phyloP scores from a whole-genome alignment of 805 yeast genomes.

The Candida corydali region DNA sequence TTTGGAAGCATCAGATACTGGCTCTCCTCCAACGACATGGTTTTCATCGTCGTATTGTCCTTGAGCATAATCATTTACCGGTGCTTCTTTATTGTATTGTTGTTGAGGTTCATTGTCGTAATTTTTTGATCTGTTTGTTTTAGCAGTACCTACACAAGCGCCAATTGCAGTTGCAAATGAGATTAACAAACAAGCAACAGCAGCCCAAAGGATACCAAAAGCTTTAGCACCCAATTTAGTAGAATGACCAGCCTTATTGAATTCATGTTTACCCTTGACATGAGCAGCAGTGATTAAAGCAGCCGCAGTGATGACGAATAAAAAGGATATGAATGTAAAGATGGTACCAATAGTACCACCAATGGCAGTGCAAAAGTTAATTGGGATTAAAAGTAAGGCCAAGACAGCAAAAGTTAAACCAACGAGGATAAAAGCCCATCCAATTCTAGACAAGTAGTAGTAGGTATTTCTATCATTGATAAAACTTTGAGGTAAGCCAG shows the following conservation, averaged over 20 bases:
- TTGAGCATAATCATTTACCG: conserved; percentile 1
- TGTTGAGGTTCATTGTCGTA: background rate
- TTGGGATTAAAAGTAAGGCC: conserved; percentile 19
- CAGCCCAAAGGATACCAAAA: conserved; percentile 62
- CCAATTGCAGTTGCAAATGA: conserved; percentile 9
- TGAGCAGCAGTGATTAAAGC: conserved; percentile 52
- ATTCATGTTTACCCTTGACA: conserved; percentile 48
- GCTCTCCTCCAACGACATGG: conserved; percentile 1
- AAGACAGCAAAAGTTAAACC: conserved; percentile 58
- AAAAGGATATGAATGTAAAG: conserved; percentile 22
- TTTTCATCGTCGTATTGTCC: conserved; percentile 5
- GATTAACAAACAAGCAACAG: conserved; percentile 22
- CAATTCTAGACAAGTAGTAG: conserved; percentile 58
- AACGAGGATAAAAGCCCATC: conserved; percentile 33
- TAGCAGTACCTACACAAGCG: conserved; percentile 5
- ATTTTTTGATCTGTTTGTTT: background rate
- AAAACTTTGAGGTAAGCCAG: conserved; percentile 49
- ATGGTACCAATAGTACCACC: conserved; percentile 4
- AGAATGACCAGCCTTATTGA: conserved; percentile 36
- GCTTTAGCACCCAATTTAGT: conserved; percentile 45
- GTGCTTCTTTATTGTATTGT: conserved; percentile 3
- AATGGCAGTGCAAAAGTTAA: conserved; percentile 6
- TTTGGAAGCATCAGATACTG: conserved; percentile 8
- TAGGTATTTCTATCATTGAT: conserved; percentile 44
- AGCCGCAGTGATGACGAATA: conserved; percentile 45